A percentile compares a stretch with the other conserved stretches of the same genome.
Conservation (phyloP, 345 rosid genomes). For the Camelina sativa region DNA sequence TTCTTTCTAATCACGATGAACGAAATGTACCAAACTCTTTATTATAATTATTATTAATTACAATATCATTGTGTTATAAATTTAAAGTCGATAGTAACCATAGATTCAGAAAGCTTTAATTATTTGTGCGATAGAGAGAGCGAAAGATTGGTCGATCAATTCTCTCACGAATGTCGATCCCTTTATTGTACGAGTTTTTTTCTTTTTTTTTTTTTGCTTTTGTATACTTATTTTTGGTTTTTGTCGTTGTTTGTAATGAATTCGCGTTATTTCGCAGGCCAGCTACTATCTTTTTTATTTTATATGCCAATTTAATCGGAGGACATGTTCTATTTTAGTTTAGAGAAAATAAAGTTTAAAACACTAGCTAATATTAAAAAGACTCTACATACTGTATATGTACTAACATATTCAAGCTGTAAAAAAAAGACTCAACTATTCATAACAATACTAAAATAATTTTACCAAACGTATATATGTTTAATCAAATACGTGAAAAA, state of each 20-base stretch:
- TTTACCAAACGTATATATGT: too few species aligned
- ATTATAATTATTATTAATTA: slow-evolving; percentile 22
- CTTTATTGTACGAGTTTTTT: slow-evolving; percentile 29
- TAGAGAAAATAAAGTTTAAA: neutral
- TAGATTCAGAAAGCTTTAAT: slow-evolving; percentile 32
- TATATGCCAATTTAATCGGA: neutral
- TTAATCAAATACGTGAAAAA: too few species aligned
- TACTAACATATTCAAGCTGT: neutral
- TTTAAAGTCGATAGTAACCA: slow-evolving; percentile 26
- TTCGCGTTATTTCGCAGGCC: slow-evolving; percentile 19
- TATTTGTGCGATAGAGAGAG: slow-evolving; percentile 34
- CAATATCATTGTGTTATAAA: slow-evolving; percentile 14
- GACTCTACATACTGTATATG: neutral
- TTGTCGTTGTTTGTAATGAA: slow-evolving; percentile 35
- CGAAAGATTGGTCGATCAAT: slow-evolving; percentile 29
- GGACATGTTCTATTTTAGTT: neutral
- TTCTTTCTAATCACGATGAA: slow-evolving; percentile 35
- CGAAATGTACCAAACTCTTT: slow-evolving; percentile 35
- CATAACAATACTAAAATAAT: neutral
- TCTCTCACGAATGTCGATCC: slow-evolving; percentile 32
- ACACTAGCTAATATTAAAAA: slow-evolving; percentile 3
- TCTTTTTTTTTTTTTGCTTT: neutral
- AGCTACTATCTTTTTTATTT: neutral
- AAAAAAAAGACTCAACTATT: neutral
- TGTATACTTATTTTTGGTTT: slow-evolving; percentile 32